phyloP scores from a whole-genome alignment of 257 asterid species.

The Osmanthus fragrans region DNA sequence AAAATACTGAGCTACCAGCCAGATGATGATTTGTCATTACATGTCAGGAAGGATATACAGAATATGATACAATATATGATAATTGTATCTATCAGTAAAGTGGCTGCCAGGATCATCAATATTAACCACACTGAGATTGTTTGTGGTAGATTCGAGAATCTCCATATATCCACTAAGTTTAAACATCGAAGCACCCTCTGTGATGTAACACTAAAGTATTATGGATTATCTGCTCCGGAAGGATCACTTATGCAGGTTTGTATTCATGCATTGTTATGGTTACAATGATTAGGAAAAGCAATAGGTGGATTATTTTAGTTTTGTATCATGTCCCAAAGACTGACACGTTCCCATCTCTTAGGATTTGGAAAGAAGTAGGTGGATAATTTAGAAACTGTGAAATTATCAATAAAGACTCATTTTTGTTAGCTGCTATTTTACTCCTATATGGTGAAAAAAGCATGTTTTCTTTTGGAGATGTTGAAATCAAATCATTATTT shows the following conservation, averaged over 20 bases:
- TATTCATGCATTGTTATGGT: slow-evolving; percentile 19
- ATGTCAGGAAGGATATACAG: slow-evolving; percentile 66
- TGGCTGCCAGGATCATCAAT: slow-evolving; percentile 86
- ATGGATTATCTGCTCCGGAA: slow-evolving; percentile 95
- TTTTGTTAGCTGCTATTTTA: neutral
- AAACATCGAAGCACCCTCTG: slow-evolving; percentile 80
- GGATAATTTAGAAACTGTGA: neutral
- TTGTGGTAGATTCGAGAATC: slow-evolving; percentile 96
- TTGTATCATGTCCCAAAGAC: neutral
- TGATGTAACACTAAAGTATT: slow-evolving; percentile 80
- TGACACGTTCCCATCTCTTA: neutral
- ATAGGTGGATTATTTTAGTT: neutral
- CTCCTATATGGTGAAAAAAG: neutral
- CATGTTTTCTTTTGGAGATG: neutral
- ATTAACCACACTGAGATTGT: slow-evolving; percentile 71
- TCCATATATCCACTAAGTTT: slow-evolving; percentile 74
- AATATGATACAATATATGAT: slow-evolving; percentile 80
- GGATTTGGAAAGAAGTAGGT: neutral
- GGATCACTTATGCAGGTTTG: slow-evolving; percentile 98
- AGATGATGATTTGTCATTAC: slow-evolving; percentile 73
- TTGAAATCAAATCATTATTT: neutral
- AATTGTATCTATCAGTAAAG: slow-evolving; percentile 76
- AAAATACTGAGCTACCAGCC: slow-evolving; percentile 89
- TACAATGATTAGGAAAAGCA: too few relatives aligned
- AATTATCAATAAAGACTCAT: neutral